phyloP scores from a whole-genome alignment of 345 rosid species.

The Barbarea vulgaris region DNA sequence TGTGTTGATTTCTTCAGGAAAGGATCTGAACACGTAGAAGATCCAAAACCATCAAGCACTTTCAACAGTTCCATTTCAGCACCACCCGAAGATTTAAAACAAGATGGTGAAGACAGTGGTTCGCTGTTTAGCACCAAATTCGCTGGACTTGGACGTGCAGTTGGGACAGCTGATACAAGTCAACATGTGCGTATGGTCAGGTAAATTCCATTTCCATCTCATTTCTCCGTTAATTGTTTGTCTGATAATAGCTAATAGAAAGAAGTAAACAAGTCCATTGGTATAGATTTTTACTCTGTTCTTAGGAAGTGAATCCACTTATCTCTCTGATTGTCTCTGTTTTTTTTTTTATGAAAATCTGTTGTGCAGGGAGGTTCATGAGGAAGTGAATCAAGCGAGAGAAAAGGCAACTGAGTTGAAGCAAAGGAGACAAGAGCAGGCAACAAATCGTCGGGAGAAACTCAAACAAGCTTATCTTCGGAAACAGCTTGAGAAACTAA shows the following conservation, averaged over 20 bases:
- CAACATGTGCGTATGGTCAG: slow-evolving; percentile 88
- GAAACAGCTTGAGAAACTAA: slow-evolving; percentile 81
- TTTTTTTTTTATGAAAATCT: not conserved
- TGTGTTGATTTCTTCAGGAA: slow-evolving; percentile 87
- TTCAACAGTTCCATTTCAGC: slow-evolving; percentile 35
- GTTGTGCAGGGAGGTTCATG: slow-evolving; percentile 79
- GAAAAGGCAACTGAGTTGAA: slow-evolving; percentile 71
- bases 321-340: not conserved
- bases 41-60: slow-evolving; percentile 35
- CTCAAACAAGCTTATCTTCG: slow-evolving; percentile 82
- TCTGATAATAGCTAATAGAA: not conserved
- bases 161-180: slow-evolving; percentile 56
- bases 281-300: not conserved
- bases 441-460: slow-evolving; percentile 73
- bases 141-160: slow-evolving; percentile 62
- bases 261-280: not conserved
- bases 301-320: not conserved
- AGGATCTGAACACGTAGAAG: slow-evolving; percentile 55
- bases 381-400: slow-evolving; percentile 85
- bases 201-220: slow-evolving; percentile 37
- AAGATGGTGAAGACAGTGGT: slow-evolving; percentile 48
- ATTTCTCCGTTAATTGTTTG: not conserved
- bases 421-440: slow-evolving; percentile 73
- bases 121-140: slow-evolving; percentile 48
- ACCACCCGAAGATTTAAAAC: slow-evolving; percentile 37